These are phyloP conservation scores for Aureobasidium lini DNA, from an alignment of 2,329 filamentous ascomycete genomes.

Conservation along the genomic window DNA sequence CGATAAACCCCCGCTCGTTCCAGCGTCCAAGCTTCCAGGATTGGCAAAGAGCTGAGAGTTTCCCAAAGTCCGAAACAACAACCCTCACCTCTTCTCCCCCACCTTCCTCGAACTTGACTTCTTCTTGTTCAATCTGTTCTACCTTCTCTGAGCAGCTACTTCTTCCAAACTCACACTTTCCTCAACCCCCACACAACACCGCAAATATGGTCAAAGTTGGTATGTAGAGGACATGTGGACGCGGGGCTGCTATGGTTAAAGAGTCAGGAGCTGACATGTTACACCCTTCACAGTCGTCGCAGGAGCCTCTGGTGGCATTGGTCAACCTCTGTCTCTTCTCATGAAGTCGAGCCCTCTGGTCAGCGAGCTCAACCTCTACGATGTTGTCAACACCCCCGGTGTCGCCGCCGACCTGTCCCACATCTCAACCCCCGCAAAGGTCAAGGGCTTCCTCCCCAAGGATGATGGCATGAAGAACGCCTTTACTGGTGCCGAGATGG, in stretches of 20 bases:
- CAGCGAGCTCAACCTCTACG: conserved; percentile 91
- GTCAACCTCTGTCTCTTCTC: conserved; percentile 87
- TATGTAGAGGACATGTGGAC: not conserved
- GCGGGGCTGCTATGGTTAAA: not conserved
- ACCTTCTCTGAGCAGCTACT: not conserved
- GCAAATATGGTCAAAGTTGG: conserved; percentile 22
- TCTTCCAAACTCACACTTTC: not conserved
- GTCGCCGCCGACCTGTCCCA: conserved; percentile 95
- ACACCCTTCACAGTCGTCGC: conserved; percentile 57
- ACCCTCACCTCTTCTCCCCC: not conserved
- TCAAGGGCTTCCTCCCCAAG: conserved; percentile 79
- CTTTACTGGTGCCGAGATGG: conserved; percentile 87
- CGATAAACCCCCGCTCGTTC: not conserved
- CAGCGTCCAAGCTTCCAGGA: not conserved
- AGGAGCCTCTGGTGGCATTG: conserved; percentile 96
- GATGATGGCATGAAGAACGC: conserved; percentile 78
- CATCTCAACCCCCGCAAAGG: conserved; percentile 85
- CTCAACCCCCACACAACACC: conserved; percentile 7
- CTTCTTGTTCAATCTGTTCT: not conserved
- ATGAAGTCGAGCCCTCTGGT: conserved; percentile 84
- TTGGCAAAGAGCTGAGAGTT: not conserved
- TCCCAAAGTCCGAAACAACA: not conserved
- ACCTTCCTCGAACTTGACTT: not conserved
- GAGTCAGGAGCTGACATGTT: not conserved
- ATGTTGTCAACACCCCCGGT: conserved; percentile 98